phyloP scores from a whole-genome alignment of 768 basidiomycete genomes.

The Tephrocybe sp. region DNA sequence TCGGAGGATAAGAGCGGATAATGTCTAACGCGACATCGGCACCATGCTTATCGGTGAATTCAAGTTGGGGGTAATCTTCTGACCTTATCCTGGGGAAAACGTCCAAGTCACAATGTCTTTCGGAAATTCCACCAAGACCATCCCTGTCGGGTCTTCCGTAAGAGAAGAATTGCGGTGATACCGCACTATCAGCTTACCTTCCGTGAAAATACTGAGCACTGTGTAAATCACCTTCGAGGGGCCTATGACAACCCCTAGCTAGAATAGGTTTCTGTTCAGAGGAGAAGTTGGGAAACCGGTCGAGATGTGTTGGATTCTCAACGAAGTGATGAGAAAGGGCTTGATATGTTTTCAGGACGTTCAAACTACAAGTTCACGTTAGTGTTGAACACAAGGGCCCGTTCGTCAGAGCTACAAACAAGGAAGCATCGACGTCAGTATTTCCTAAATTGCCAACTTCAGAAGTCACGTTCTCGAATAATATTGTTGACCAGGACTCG shows the following conservation, averaged over 20 bases:
- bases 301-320: constrained; percentile 47
- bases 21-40: constrained; percentile 55
- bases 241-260: constrained; percentile 58
- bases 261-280: constrained; percentile 54
- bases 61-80: constrained; percentile 42
- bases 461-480: neutral
- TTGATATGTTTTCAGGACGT: constrained; percentile 76
- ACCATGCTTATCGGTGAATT: constrained; percentile 43
- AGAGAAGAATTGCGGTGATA: neutral
- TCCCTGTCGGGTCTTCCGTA: constrained; percentile 43
- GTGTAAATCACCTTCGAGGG: constrained; percentile 68
- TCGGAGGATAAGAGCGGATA: constrained; percentile 45
- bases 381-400: neutral
- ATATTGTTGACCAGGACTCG: constrained; percentile 26
- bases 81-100: constrained; percentile 18
- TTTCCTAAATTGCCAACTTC: constrained; percentile 49
- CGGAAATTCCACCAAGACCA: constrained; percentile 59
- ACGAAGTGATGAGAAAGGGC: constrained; percentile 59
- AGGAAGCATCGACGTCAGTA: constrained; percentile 58
- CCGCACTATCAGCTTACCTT: constrained; percentile 37
- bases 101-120: constrained; percentile 66
- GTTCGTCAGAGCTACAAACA: constrained; percentile 39
- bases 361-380: constrained; percentile 41
- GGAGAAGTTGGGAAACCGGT: constrained; percentile 64
- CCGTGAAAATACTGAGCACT: constrained; percentile 87